Evolutionary conservation across 768 basidiomycete genomes (phyloP).

Genomic region (Chalciporus sphaerocephalus): DNA sequence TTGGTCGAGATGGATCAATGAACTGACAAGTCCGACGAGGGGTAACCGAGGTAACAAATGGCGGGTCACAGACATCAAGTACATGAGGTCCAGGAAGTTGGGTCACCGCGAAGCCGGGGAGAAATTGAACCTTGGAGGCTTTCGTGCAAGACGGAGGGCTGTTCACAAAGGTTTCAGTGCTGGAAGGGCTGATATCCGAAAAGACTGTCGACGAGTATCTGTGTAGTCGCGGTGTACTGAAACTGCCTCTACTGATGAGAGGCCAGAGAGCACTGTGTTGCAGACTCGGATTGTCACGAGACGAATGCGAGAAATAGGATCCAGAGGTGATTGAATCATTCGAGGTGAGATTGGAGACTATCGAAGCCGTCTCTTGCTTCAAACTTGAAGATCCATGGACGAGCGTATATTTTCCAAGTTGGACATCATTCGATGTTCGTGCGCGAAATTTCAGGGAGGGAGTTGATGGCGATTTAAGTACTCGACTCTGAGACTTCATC

Average conservation of each 20-base stretch:
- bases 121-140: slow-evolving; percentile 6
- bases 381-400: not conserved
- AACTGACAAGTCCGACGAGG: not conserved
- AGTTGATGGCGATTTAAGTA: not conserved
- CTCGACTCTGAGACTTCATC: slow-evolving; percentile 17
- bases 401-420: not conserved
- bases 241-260: not conserved
- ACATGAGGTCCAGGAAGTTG: not conserved
- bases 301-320: not conserved
- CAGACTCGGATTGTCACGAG: not conserved
- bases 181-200: slow-evolving; percentile 12
- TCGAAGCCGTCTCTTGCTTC: not conserved
- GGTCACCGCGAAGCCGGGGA: not conserved
- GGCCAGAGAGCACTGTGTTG: not conserved
- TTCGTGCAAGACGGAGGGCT: slow-evolving; percentile 19
- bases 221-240: not conserved
- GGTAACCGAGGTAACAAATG: not conserved
- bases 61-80: not conserved
- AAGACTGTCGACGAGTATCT: slow-evolving; percentile 8
- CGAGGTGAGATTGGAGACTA: not conserved
- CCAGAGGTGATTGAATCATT: not conserved
- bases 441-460: not conserved
- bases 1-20: slow-evolving; percentile 11
- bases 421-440: not conserved
- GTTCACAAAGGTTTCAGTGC: slow-evolving; percentile 21